Conservation (phyloP, 2,329 filamentous ascomycete species). For the Coleophoma crateriformis region DNA sequence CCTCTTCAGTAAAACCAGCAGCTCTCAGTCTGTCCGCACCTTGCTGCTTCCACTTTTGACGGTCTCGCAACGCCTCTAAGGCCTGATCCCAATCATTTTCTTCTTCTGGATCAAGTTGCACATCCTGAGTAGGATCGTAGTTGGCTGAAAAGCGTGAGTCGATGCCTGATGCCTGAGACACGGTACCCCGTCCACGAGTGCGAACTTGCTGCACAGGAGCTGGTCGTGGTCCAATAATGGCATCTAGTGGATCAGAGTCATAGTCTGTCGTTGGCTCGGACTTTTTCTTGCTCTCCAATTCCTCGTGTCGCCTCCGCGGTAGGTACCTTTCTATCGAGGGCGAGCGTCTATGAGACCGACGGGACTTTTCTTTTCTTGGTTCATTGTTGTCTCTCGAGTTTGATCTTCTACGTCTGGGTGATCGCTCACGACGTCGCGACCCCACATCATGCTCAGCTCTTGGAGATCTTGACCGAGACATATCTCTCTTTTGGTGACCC, state of each 20-base stretch:
- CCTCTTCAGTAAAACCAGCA: constrained; percentile 72
- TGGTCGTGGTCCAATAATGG: constrained; percentile 70
- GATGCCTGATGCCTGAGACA: constrained; percentile 59
- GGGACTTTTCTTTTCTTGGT: constrained; percentile 1
- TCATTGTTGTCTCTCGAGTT: constrained; percentile 12
- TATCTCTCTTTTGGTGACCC: constrained; percentile 11
- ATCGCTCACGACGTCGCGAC: constrained; percentile 27
- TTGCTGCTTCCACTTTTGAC: constrained; percentile 70
- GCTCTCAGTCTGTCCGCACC: constrained; percentile 71
- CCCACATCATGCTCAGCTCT: constrained; percentile 18
- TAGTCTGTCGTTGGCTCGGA: constrained; percentile 17
- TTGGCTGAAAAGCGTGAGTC: constrained; percentile 72
- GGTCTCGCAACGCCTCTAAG: constrained; percentile 71
- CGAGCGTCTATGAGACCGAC: constrained; percentile 7
- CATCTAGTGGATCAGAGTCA: constrained; percentile 70
- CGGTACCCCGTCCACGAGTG: constrained; percentile 67
- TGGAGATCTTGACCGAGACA: constrained; percentile 16
- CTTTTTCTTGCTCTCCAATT: constrained; percentile 3
- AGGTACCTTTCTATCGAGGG: constrained; percentile 6
- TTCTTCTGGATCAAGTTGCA: constrained; percentile 42
- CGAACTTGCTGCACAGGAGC: constrained; percentile 33
- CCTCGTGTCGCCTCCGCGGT: not conserved
- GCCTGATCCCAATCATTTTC: constrained; percentile 74
- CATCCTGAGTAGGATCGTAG: constrained; percentile 53
- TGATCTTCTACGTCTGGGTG: constrained; percentile 17